phyloP scores from a whole-genome alignment of 2,329 filamentous ascomycete species.

The Ophiocordyceps camponoti-floridani region DNA sequence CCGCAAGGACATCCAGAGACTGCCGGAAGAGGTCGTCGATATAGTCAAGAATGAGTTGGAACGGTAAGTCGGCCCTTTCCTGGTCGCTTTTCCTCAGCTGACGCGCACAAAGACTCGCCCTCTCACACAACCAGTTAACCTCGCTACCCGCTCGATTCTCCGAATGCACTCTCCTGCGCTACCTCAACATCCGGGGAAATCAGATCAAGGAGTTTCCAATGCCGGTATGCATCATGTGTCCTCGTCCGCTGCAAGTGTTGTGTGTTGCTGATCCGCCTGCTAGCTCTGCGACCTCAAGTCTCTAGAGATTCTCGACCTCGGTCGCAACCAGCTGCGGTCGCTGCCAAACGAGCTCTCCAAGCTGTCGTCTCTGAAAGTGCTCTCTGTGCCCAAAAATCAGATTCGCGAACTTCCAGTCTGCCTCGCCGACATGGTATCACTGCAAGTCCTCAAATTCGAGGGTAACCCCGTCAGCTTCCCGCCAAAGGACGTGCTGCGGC shows the following conservation, averaged over 20 bases:
- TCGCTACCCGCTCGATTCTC: conserved; percentile 53
- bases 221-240: conserved; percentile 21
- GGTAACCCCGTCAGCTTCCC: conserved; percentile 76
- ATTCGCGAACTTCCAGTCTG: conserved; percentile 72
- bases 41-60: conserved; percentile 59
- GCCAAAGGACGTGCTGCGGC: conserved; percentile 48
- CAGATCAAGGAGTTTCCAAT: conserved; percentile 45
- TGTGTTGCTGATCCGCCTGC: neutral
- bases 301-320: conserved; percentile 83
- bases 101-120: conserved; percentile 39
- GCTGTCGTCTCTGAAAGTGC: conserved; percentile 70
- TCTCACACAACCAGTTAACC: conserved; percentile 63
- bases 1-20: conserved; percentile 51
- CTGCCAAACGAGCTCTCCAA: conserved; percentile 67
- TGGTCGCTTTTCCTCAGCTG: conserved; percentile 3
- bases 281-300: conserved; percentile 75
- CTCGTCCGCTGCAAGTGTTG: neutral
- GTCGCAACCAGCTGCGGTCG: conserved; percentile 64
- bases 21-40: conserved; percentile 58
- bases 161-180: conserved; percentile 61
- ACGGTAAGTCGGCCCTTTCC: conserved; percentile 28
- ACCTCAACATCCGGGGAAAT: conserved; percentile 67
- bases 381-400: conserved; percentile 74
- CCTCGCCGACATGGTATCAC: conserved; percentile 73
- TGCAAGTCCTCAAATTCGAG: conserved; percentile 79